Percentiles rank a stretch among this genome's conserved stretches.
Conservation (phyloP, 1,139 yeast genomes). For the Taiozyma onychis region DNA sequence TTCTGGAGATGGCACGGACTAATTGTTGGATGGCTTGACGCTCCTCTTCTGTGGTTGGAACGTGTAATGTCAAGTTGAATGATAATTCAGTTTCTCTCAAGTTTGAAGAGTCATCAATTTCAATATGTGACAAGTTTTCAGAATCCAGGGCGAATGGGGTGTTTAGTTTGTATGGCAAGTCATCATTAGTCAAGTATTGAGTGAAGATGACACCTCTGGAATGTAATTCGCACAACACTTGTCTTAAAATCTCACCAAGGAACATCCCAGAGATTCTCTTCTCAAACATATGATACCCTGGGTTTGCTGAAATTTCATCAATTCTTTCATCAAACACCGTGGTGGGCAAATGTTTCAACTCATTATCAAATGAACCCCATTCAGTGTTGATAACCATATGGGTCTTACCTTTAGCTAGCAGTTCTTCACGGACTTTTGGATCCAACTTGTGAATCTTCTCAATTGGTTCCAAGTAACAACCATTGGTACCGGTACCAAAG, state of each 20-base stretch:
- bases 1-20: slow-evolving; percentile 72
- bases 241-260: slow-evolving; percentile 80
- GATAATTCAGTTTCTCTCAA: slow-evolving; percentile 61
- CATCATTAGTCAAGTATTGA: slow-evolving; percentile 46
- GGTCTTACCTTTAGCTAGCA: slow-evolving; percentile 40
- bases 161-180: slow-evolving; percentile 58
- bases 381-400: slow-evolving; percentile 92
- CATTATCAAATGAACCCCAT: slow-evolving; percentile 95
- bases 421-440: slow-evolving; percentile 33
- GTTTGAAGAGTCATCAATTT: slow-evolving; percentile 72
- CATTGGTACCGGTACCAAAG: slow-evolving; percentile 95
- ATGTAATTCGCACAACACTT: slow-evolving; percentile 62
- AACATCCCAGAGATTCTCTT: slow-evolving; percentile 93
- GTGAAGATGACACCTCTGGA: slow-evolving; percentile 48
- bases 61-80: slow-evolving; percentile 55
- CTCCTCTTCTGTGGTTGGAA: slow-evolving; percentile 63
- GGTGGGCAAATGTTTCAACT: slow-evolving; percentile 60
- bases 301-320: slow-evolving; percentile 69
- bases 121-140: slow-evolving; percentile 74
- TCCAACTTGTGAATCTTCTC: slow-evolving; percentile 65
- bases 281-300: slow-evolving; percentile 84
- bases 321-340: slow-evolving; percentile 69
- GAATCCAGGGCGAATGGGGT: slow-evolving; percentile 75
- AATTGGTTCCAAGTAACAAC: slow-evolving; percentile 78
- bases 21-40: slow-evolving; percentile 63